Percentiles rank a stretch among this genome's conserved stretches.
Conservation (phyloP, 176 grass and related monocot species). For the Alopecurus myosuroides region DNA sequence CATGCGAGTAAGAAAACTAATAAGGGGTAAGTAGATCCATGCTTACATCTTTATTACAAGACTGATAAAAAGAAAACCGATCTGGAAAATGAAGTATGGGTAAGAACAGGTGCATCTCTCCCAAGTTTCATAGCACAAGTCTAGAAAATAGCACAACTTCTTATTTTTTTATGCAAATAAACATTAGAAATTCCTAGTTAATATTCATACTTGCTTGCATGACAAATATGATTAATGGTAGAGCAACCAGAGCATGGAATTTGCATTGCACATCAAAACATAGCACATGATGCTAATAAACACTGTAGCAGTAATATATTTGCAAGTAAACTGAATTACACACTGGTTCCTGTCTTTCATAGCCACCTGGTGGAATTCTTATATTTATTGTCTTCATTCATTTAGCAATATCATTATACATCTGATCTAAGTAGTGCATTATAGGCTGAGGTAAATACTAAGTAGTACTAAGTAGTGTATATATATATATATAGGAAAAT, state of each 20-base stretch:
- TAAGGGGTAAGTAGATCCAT: not conserved
- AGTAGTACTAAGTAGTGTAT: too few species aligned
- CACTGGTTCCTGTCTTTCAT: not conserved
- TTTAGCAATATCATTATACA: not conserved
- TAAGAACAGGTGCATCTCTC: slow-evolving; percentile 76
- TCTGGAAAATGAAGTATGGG: slow-evolving; percentile 61
- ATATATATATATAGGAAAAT: too few species aligned
- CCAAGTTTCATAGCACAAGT: slow-evolving; percentile 85
- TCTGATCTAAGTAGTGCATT: not conserved
- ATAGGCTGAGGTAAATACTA: not conserved
- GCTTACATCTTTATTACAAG: slow-evolving; percentile 69
- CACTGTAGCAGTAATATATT: not conserved
- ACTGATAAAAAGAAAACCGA: slow-evolving; percentile 78
- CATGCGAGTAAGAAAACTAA: not conserved
- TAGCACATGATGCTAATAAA: not conserved
- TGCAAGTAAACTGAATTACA: not conserved
- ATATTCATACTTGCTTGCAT: not conserved
- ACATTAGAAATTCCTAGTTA: not conserved
- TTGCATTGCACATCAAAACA: not conserved
- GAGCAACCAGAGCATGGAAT: not conserved
- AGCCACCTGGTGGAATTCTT: not conserved
- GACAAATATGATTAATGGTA: not conserved
- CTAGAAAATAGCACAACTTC: slow-evolving; percentile 28
- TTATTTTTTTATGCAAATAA: not conserved
- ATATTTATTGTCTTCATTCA: not conserved